Conservation (phyloP, 2,329 filamentous ascomycete genomes). For the Fusarium annulatum region DNA sequence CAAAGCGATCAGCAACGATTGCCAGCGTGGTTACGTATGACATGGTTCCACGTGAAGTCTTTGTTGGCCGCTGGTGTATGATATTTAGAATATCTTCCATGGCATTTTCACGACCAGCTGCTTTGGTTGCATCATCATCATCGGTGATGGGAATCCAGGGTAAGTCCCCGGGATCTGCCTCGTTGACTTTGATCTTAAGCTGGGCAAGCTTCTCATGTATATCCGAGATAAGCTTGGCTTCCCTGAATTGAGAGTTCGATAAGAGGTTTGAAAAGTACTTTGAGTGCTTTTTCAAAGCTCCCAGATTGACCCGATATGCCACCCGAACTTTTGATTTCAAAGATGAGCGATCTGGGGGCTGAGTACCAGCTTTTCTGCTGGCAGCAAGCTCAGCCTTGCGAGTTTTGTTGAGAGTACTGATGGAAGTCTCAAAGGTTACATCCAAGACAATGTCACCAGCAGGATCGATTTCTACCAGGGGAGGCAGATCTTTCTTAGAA, state of each 20-base stretch:
- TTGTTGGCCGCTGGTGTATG: slow-evolving; percentile 66
- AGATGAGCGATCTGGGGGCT: slow-evolving; percentile 44
- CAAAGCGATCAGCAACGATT: slow-evolving; percentile 79
- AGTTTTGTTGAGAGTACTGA: slow-evolving; percentile 59
- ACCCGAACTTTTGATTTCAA: slow-evolving; percentile 54
- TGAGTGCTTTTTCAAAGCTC: slow-evolving; percentile 68
- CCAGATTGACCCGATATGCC: slow-evolving; percentile 70
- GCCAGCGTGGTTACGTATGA: slow-evolving; percentile 74
- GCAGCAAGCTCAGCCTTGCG: slow-evolving; percentile 53
- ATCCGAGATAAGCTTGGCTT: slow-evolving; percentile 66
- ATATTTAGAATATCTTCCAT: slow-evolving; percentile 75
- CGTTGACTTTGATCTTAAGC: slow-evolving; percentile 58
- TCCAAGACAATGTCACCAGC: slow-evolving; percentile 74
- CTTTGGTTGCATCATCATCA: slow-evolving; percentile 74
- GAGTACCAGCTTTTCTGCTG: slow-evolving; percentile 45
- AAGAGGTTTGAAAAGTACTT: slow-evolving; percentile 77
- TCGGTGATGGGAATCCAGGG: slow-evolving; percentile 73
- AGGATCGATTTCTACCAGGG: slow-evolving; percentile 63
- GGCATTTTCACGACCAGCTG: slow-evolving; percentile 68
- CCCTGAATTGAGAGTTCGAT: slow-evolving; percentile 70
- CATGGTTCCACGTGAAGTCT: slow-evolving; percentile 59
- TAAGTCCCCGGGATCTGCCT: slow-evolving; percentile 63
- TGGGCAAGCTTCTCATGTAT: slow-evolving; percentile 62
- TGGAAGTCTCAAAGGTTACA: slow-evolving; percentile 71
- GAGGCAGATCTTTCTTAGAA: slow-evolving; percentile 44